Evolutionary conservation across 768 basidiomycete genomes (phyloP), one percentile per base, ranked within the genome.

Genomic region (Kwoniella dendrophila): DNA sequence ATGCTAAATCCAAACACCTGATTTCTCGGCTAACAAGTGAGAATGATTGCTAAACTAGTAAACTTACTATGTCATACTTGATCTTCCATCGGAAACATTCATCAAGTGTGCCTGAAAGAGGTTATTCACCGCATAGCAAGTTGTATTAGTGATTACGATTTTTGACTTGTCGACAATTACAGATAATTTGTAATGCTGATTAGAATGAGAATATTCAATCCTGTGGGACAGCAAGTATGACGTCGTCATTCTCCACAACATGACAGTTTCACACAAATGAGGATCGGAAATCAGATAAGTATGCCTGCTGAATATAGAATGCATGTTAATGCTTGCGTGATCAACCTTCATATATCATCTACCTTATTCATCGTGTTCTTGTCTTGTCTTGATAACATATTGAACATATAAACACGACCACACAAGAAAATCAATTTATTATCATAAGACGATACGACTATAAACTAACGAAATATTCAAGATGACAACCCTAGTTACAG

Each of bases 401-500:
- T n/a, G n/a, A n/a, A n/a, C n/a, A n/a, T n/a, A n/a, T n/a, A n/a
- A n/a, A n/a, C n/a, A n/a, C n/a, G n/a, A n/a, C n/a, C n/a, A n/a
- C n/a, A n/a, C n/a, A n/a, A n/a, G n/a, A n/a, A n/a, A n/a, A n/a
- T n/a, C n/a, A n/a, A n/a, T n/a, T n/a, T n/a, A n/a, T n/a, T n/a
- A n/a, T n/a, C 36, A 38, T 8, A 38, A 38, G 36, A 18, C 33
- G 40, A 20, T 16, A 44, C 5, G 36, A 29, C 4, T 30, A 27
- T 55, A 29, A 16, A 18, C 26, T 20, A 49, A 30, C n/a, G 5
- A 4, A 3, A 45, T 16, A 22, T 24, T 20, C 51, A 73, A 4
- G 7, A 76, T 76, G 74, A 73, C 68, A 43, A 73, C 74, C 8
- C 59, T 76, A 27, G 52, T 69, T 29, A 59, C 55, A 7, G 73